Evolutionary conservation across 176 grass and related monocot species (phyloP).

Genomic region (Zea luxurians): DNA sequence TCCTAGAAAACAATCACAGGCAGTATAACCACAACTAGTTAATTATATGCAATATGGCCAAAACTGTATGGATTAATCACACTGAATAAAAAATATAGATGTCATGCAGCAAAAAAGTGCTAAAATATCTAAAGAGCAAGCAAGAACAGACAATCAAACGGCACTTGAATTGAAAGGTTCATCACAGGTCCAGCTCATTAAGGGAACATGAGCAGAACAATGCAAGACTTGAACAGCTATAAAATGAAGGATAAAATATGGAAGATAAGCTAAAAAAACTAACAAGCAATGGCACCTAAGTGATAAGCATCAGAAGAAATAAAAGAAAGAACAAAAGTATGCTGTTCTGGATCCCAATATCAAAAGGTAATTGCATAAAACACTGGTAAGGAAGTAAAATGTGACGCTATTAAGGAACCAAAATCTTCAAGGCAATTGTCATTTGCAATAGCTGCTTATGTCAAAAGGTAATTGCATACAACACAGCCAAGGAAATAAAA

Average conservation of each 20-base stretch:
- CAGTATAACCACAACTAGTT: background rate
- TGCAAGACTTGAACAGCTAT: background rate
- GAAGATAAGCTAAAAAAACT: background rate
- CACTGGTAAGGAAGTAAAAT: background rate
- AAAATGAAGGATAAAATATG: background rate
- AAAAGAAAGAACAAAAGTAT: background rate
- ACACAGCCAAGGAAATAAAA: background rate
- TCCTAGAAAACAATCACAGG: background rate
- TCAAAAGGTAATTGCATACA: background rate
- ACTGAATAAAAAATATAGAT: background rate
- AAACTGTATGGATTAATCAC: background rate
- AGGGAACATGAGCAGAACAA: background rate
- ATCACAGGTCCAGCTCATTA: background rate
- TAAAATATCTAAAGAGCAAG: background rate
- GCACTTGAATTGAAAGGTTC: background rate
- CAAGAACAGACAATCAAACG: slow-evolving; percentile 15
- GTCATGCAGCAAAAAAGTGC: background rate
- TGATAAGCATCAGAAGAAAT: background rate
- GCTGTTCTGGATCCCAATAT: background rate
- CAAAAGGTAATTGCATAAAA: background rate
- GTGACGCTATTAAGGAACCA: no score
- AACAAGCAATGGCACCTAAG: background rate
- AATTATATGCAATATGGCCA: background rate
- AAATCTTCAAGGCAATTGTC: background rate
- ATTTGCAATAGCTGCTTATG: slow-evolving; percentile 57